Percentiles rank a stretch among this genome's conserved stretches.
Conservation (phyloP, 495 filamentous ascomycete genomes). For the Hypoxylon crocopeplum region DNA sequence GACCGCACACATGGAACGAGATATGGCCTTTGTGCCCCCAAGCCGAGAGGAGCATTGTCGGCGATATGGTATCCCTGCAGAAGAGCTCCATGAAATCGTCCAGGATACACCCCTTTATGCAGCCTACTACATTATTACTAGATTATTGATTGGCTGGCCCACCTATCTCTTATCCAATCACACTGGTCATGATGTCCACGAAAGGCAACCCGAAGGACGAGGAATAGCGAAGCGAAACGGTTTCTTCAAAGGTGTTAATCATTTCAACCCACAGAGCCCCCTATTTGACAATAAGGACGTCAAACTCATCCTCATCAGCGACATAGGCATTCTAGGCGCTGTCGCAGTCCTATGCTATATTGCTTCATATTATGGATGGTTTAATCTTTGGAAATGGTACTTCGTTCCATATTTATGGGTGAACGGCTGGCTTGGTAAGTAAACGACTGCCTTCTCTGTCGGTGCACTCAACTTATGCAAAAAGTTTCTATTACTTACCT, state of each 20-base stretch:
- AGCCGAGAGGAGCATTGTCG: neutral
- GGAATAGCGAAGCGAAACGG: neutral
- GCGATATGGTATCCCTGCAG: neutral
- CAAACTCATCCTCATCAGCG: neutral
- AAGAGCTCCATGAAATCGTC: neutral
- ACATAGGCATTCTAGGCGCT: neutral
- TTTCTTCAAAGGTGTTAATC: no score
- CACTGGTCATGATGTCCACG: neutral
- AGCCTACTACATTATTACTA: neutral
- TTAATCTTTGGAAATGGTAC: neutral
- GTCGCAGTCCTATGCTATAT: neutral
- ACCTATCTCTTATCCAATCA: neutral
- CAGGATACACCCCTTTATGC: neutral
- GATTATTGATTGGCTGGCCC: neutral
- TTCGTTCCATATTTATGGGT: neutral
- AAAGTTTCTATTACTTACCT: neutral
- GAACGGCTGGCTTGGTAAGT: neutral
- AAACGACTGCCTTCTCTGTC: neutral
- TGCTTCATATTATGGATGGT: neutral
- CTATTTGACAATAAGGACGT: no score
- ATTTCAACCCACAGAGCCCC: no score
- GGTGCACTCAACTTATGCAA: neutral
- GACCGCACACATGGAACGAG: neutral
- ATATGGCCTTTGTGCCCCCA: neutral
- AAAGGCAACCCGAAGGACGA: neutral